Conservation (phyloP, 352 stramenopile genomes). For the Globisporangium acanthophoron region DNA sequence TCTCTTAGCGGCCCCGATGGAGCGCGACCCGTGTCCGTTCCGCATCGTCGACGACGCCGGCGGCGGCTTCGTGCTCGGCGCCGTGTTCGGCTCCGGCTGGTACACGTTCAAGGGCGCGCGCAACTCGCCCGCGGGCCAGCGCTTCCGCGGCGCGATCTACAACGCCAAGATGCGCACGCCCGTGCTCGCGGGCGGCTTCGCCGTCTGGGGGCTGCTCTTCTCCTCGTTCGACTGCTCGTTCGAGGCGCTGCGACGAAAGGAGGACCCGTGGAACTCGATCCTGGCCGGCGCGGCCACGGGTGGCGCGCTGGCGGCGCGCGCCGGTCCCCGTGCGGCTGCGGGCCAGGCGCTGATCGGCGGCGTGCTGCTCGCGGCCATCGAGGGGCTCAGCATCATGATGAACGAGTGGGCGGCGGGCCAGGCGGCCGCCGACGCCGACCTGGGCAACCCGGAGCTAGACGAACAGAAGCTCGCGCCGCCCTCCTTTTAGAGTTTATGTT, state of each 20-base stretch:
- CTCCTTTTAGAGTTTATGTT: conserved; percentile 56
- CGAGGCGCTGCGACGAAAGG: conserved; percentile 95
- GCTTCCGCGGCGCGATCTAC: conserved; percentile 88
- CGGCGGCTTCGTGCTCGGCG: conserved; percentile 96
- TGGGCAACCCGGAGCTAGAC: conserved; percentile 57
- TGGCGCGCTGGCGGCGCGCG: conserved; percentile 93
- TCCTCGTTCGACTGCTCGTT: conserved; percentile 98
- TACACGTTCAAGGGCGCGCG: conserved; percentile 95
- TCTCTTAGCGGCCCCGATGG: conserved; percentile 23
- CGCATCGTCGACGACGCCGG: conserved; percentile 98
- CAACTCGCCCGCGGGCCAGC: conserved; percentile 91
- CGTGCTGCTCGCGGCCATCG: conserved; percentile 95
- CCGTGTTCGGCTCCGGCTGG: conserved; percentile 93
- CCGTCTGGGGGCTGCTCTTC: conserved; percentile 97
- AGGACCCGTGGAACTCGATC: conserved; percentile 99
- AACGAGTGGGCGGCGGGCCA: conserved; percentile 80
- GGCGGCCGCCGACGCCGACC: conserved; percentile 38
- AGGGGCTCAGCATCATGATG: conserved; percentile 96
- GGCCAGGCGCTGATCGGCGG: conserved; percentile 93
- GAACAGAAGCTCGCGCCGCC: conserved; percentile 84
- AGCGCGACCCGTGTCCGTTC: conserved; percentile 97
- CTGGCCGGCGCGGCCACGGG: conserved; percentile 94
- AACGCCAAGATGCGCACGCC: conserved; percentile 94
- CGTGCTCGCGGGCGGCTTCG: conserved; percentile 91
- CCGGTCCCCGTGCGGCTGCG: conserved; percentile 91